These are phyloP conservation scores for Lepidium campestre DNA, from an alignment of 441 rosid species.

Conservation along the genomic window DNA sequence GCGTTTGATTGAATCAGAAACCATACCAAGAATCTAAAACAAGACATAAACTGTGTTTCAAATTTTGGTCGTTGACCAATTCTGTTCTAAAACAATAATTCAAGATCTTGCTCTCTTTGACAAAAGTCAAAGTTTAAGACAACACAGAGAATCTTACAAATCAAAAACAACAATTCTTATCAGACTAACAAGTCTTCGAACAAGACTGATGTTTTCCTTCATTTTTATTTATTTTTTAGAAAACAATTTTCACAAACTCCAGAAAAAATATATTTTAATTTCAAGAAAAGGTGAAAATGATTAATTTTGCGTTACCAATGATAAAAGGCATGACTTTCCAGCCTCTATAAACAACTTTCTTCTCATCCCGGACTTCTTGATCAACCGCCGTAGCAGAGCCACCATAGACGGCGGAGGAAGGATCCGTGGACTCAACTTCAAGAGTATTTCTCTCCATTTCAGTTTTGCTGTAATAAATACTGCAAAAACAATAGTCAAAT, in stretches of 20 bases:
- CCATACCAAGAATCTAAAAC: background rate
- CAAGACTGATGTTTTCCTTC: constrained; percentile 2
- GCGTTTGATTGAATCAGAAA: constrained; percentile 9
- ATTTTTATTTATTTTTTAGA: background rate
- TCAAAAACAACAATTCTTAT: background rate
- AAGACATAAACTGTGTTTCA: background rate
- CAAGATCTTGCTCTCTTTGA: constrained; percentile 6
- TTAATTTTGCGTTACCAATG: constrained; percentile 32
- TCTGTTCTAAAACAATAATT: background rate
- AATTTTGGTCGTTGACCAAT: background rate
- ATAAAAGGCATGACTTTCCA: constrained; percentile 69
- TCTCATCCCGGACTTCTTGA: constrained; percentile 15
- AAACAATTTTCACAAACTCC: background rate
- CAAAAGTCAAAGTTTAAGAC: constrained; percentile 10
- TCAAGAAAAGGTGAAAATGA: background rate
- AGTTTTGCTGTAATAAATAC: background rate
- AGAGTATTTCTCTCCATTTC: constrained; percentile 30
- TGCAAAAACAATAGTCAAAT: background rate
- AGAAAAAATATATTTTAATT: background rate
- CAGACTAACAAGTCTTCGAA: constrained; percentile 11
- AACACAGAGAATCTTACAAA: background rate
- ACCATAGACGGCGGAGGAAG: constrained; percentile 20
- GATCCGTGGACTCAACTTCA: constrained; percentile 21
- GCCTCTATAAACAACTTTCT: constrained; percentile 39
- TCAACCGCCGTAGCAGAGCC: constrained; percentile 26